These are phyloP conservation scores for Xylariaceae sp. DNA, from an alignment of 2,329 filamentous ascomycete genomes.

Conservation along the genomic window DNA sequence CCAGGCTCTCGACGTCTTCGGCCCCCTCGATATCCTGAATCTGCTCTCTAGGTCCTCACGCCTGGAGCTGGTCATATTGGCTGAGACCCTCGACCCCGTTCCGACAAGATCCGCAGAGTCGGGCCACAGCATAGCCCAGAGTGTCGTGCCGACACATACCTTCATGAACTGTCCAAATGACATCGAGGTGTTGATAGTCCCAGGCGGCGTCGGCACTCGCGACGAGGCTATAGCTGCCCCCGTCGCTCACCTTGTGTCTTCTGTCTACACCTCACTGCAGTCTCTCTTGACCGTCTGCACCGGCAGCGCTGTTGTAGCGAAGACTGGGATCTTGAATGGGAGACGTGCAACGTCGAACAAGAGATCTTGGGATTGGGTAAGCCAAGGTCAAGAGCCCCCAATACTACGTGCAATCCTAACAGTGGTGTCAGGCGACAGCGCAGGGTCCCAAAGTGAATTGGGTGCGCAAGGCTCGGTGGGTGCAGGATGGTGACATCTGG, in stretches of 20 bases:
- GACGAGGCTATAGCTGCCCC: slow-evolving; percentile 25
- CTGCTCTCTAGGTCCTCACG: slow-evolving; percentile 31
- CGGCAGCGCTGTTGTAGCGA: slow-evolving; percentile 54
- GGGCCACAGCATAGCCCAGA: slow-evolving; percentile 30
- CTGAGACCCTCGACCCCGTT: slow-evolving; percentile 37
- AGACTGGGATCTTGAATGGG: slow-evolving; percentile 56
- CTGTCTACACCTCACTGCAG: slow-evolving; percentile 42
- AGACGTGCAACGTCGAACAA: slow-evolving; percentile 65
- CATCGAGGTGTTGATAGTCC: slow-evolving; percentile 63
- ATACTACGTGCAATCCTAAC: neutral
- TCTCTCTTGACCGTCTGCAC: slow-evolving; percentile 65
- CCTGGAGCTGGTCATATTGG: slow-evolving; percentile 38
- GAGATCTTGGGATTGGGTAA: slow-evolving; percentile 44
- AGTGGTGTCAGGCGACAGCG: slow-evolving; percentile 25
- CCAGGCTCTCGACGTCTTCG: slow-evolving; percentile 31
- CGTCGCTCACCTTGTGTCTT: slow-evolving; percentile 42
- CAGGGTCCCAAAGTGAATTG: slow-evolving; percentile 51
- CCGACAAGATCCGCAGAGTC: slow-evolving; percentile 25
- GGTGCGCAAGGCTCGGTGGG: slow-evolving; percentile 59
- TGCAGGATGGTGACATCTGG: slow-evolving; percentile 63
- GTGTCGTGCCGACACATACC: slow-evolving; percentile 42
- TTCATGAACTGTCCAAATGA: slow-evolving; percentile 45
- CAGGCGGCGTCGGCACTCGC: slow-evolving; percentile 53
- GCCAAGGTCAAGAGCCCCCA: slow-evolving; percentile 7
- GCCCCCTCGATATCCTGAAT: slow-evolving; percentile 43